phyloP scores from a whole-genome alignment of 202 grass and related monocot species.

The Zizania palustris region DNA sequence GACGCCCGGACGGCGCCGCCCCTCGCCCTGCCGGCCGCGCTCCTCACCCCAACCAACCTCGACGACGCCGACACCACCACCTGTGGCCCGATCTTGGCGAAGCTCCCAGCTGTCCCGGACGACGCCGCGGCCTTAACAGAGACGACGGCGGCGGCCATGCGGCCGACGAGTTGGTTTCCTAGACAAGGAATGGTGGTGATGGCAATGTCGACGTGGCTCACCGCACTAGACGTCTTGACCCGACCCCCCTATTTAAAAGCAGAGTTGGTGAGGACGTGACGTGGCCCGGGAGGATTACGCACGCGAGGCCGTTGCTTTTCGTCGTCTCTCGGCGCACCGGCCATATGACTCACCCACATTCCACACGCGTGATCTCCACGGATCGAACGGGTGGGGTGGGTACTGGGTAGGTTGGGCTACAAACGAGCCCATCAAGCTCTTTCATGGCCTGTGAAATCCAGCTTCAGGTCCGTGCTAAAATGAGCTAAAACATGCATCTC shows the following conservation, averaged over 20 bases:
- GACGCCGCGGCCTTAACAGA: slow-evolving; percentile 8
- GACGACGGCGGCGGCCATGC: slow-evolving; percentile 1
- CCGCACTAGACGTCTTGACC: too few species aligned
- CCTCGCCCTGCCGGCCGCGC: background rate
- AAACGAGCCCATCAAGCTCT: too few species aligned
- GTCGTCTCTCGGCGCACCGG: background rate
- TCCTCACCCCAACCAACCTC: background rate
- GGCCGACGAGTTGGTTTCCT: background rate
- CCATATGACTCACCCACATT: background rate
- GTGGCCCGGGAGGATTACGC: background rate
- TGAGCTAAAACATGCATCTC: too few species aligned
- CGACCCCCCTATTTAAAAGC: background rate
- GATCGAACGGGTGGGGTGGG: too few species aligned
- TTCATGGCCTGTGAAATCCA: too few species aligned
- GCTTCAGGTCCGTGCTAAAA: too few species aligned
- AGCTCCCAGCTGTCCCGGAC: background rate
- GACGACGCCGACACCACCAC: background rate
- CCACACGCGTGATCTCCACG: background rate
- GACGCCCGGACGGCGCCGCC: slow-evolving; percentile 38
- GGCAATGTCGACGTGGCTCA: background rate
- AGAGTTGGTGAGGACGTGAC: background rate
- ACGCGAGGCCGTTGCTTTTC: background rate
- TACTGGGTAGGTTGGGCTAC: too few species aligned
- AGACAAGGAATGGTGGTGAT: background rate
- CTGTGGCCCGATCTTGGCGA: background rate